Base-by-base conservation (phyloP, 2,329 filamentous ascomycete species). In the Exophiala xenobiotica region DNA sequence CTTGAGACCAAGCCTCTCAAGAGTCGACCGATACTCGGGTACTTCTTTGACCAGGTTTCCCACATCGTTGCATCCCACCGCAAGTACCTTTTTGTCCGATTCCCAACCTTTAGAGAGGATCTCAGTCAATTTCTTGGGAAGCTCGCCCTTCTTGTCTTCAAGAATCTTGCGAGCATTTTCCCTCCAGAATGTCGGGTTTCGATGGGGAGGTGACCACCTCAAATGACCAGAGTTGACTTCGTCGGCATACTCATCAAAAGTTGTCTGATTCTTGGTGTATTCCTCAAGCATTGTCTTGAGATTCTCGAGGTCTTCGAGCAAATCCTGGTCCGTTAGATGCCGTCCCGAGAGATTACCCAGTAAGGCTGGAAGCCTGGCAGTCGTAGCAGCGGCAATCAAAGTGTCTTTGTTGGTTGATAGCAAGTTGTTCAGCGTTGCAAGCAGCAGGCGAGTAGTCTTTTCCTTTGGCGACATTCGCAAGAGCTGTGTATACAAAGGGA, bases 381-480 rank as follows among this genome's bases (percentile, higher is more conserved):
- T 86, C 18, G 93, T 86, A 1, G 93, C 91, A 2, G 87, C 86
- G 6, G 92, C 91, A 49, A 97, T 84, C 39, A 86, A 75, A 18
- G 74, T 78, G 26, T 69, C 85, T 72, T 68, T 87, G 79, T 79
- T 87, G 75, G 73, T 81, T 70, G 77, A 89, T 29, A 96, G 82
- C 38, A 99, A 83, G 71, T 96, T 97, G 68, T 87, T 81, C 33
- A 99, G 80, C 6, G 92, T 96, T 7, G 90, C 90, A 38, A 97
- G 79, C 39, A 96, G 82, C 47, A 99, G 80, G 23, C 93, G 85
- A 0, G 92, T 97, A 1, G 92, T 97, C 78, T 99, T 99, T 69
- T 97, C 93, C 71, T 99, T 99, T 38, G 92, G 91, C 2, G 93
- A 97, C 35, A 96, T 78, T 48, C 90, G 87, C 49, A 99, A 78